Conservation (phyloP, 2,329 filamentous ascomycete genomes). For the Cladosporium austrohemisphaericum region DNA sequence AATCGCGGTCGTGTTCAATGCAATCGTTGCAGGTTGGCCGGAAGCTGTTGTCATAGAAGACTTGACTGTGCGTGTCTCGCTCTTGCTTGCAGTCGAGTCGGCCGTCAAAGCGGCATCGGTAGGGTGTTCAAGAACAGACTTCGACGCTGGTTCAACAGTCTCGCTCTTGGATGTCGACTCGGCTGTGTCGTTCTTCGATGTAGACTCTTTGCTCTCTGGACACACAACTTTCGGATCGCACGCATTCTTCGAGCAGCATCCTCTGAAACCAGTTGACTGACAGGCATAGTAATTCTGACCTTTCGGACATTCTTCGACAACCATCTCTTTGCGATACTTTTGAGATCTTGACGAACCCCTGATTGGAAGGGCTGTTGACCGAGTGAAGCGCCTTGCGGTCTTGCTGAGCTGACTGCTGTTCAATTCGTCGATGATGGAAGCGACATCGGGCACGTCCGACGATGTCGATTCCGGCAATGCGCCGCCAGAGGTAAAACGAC, state of each 20-base stretch:
- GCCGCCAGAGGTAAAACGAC: neutral
- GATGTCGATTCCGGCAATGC: neutral
- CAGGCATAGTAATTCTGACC: slow-evolving; percentile 14
- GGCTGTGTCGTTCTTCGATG: slow-evolving; percentile 1
- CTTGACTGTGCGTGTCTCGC: slow-evolving; percentile 13
- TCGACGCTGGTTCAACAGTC: too few relatives aligned
- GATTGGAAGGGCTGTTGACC: neutral
- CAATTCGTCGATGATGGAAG: neutral
- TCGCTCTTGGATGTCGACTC: too few relatives aligned
- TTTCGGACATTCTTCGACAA: slow-evolving; percentile 2
- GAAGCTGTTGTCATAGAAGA: neutral
- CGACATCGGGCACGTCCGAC: neutral
- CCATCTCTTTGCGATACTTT: slow-evolving; percentile 8
- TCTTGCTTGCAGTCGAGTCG: slow-evolving; percentile 16
- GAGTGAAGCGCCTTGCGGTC: slow-evolving; percentile 6
- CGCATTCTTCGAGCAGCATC: slow-evolving; percentile 27
- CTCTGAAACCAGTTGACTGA: slow-evolving; percentile 22
- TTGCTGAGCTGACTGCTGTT: slow-evolving; percentile 7
- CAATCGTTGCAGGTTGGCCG: neutral
- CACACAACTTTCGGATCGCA: slow-evolving; percentile 22
- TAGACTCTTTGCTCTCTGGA: slow-evolving; percentile 15
- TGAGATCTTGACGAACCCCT: slow-evolving; percentile 10
- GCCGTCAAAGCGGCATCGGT: slow-evolving; percentile 21
- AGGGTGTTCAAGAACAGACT: slow-evolving; percentile 10
- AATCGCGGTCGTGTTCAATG: neutral